Evolutionary conservation across 2,329 filamentous ascomycete species (phyloP).

Genomic region (Thelonectria olida): DNA sequence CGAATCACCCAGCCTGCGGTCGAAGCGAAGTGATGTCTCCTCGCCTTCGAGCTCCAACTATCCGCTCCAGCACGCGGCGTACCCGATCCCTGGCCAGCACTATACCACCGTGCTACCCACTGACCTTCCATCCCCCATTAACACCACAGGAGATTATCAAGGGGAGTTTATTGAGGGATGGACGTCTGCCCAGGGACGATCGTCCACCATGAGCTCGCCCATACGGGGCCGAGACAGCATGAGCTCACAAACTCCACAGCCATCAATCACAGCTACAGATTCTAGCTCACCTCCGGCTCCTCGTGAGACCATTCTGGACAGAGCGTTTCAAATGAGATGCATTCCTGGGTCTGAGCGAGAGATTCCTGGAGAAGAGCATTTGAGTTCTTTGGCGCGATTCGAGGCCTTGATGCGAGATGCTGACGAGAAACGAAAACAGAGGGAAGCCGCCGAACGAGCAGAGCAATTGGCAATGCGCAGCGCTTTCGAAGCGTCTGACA

Average conservation of each 20-base stretch:
- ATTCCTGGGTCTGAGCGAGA: slow-evolving; percentile 68
- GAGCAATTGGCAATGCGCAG: slow-evolving; percentile 53
- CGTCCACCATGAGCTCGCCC: slow-evolving; percentile 67
- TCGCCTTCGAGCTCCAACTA: slow-evolving; percentile 63
- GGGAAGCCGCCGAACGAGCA: slow-evolving; percentile 45
- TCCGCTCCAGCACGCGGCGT: slow-evolving; percentile 49
- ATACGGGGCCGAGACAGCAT: slow-evolving; percentile 64
- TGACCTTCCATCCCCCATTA: slow-evolving; percentile 66
- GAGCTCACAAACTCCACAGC: slow-evolving; percentile 56
- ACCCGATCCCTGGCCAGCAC: slow-evolving; percentile 53
- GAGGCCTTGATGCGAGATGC: slow-evolving; percentile 72
- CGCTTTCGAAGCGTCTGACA: slow-evolving; percentile 61
- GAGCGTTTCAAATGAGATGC: slow-evolving; percentile 70
- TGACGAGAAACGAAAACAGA: slow-evolving; percentile 59
- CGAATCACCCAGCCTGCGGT: slow-evolving; percentile 68
- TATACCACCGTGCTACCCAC: slow-evolving; percentile 62
- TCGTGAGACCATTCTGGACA: slow-evolving; percentile 73
- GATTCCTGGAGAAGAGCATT: slow-evolving; percentile 66
- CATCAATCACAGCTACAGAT: slow-evolving; percentile 46
- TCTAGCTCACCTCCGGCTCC: slow-evolving; percentile 62
- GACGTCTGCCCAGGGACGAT: slow-evolving; percentile 67
- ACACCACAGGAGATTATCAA: slow-evolving; percentile 62
- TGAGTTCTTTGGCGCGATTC: slow-evolving; percentile 72
- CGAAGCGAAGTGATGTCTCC: slow-evolving; percentile 70
- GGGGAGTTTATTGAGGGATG: slow-evolving; percentile 69